Base-by-base conservation (phyloP, 2,329 filamentous ascomycete species). In the Seiridium cupressi region DNA sequence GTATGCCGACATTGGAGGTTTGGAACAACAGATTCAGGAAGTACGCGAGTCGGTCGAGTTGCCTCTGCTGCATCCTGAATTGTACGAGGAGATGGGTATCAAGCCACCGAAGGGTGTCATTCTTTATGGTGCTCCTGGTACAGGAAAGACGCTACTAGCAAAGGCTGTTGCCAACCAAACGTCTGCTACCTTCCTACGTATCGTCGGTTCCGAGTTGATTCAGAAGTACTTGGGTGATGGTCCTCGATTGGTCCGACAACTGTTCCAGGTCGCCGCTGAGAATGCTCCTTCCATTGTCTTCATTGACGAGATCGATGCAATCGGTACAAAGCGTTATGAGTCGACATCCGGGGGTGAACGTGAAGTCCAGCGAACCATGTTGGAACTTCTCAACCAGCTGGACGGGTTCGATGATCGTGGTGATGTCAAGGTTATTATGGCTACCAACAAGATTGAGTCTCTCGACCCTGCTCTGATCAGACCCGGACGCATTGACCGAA, bases 51-150 rank as follows among this genome's bases (percentile, higher is more conserved):
- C 95, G 1, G 95, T 99, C 60, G 95, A 99, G 79, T 78, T 99
- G 70, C 95, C 95, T 4, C 82, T 99, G 64, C 83, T 99, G 61
- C 95, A 99, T 74, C 95, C 95, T 0, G 95, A 99, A 78, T 81
- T 99, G 57, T 99, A 99, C 78, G 95, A 99, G 77, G 95, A 99
- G 81, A 99, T 99, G 95, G 95, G 95, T 72, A 98, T 99, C 84
- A 99, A 99, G 79, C 95, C 95, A 4, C 95, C 95, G 62, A 99
- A 99, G 85, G 95, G 95, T 84, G 95, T 99, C 69, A 99, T 99
- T 71, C 89, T 99, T 34, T 99, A 99, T 75, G 95, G 95, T 79
- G 93, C 92, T 4, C 95, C 95, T 0, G 95, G 95, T 76, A 99
- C 95, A 7, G 95, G 95, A 77, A 99, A 98, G 81, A 98, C 93